Evolutionary conservation across 1,284 basidiomycete genomes (phyloP), one percentile per base, ranked within the genome.

Genomic region (Cutaneotrichosporon cavernicola): DNA sequence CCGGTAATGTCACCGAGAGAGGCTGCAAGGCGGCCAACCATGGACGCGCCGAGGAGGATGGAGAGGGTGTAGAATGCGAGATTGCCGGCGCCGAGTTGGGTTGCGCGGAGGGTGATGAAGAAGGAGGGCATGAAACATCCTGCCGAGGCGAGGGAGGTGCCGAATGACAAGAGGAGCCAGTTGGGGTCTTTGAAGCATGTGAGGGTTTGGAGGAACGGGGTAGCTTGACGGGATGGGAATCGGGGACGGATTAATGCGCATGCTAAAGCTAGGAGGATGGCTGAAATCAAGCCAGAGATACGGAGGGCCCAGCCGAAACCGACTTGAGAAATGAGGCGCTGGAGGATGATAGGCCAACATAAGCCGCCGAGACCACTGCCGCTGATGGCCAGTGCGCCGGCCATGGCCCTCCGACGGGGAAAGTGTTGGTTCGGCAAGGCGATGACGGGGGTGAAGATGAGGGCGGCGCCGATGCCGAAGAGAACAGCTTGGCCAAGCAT

Each of bases 361-460:
- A 60, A 70, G 18, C 85, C 85, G 5, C 77, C 77, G 14, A 71
- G 60, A 0, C 72, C 73, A 1, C 69, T 71, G 3, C 77, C 77
- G 6, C 69, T 67, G 11, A 72, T 70, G 6, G 67, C 70, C 31
- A 76, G 63, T 9, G 75, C 71, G 21, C 72, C 73, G 2, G 75
- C 77, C 1, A 77, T 52, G 1, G 70, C 68, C 2, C 76, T 60
- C 5, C 68, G 57, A 22, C 63, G 60, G 6, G 68, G 56, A 52
- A 74, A 86, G 83, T 85, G 86, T 65, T 86, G 85, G 0, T 83
- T 81, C 4, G 86, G 72, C 52, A 85, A 78, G 0, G 83, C 81
- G 2, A 81, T 74, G 0, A 82, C 81, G 4, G 85, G 84, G 21
- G 82, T 82, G 68, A 83, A 86, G 21, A 85, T 77, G 2, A 83